Percentiles rank a stretch among this genome's conserved stretches.
Evolutionary conservation across 169 alveolate genomes (phyloP).

Genomic region (Plasmodium berghei): DNA sequence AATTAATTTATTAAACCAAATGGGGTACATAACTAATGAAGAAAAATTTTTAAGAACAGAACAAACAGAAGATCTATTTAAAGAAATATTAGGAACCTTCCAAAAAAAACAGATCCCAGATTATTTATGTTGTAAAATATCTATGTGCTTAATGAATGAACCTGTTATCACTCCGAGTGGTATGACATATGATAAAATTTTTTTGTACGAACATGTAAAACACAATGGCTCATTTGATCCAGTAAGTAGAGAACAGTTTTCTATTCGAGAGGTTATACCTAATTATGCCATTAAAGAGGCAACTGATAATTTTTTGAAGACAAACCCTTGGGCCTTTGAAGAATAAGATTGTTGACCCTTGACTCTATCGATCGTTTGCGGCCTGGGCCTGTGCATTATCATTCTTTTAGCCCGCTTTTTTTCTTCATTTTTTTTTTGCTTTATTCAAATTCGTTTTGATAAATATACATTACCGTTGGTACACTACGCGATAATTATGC

Average conservation of each 20-base stretch:
- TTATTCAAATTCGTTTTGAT: too few species aligned
- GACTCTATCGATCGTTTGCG: too few species aligned
- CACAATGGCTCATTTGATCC: conserved; percentile 89
- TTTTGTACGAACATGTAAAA: conserved; percentile 85
- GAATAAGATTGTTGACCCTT: background rate
- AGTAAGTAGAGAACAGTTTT: conserved; percentile 81
- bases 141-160: conserved; percentile 91
- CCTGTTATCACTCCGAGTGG: conserved; percentile 91
- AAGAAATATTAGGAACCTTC: conserved; percentile 76
- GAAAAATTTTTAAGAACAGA: conserved; percentile 72
- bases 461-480: too few species aligned
- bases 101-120: conserved; percentile 84
- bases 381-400: too few species aligned
- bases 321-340: conserved; percentile 76
- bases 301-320: conserved; percentile 83
- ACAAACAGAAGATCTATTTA: conserved; percentile 79
- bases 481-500: too few species aligned
- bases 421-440: too few species aligned
- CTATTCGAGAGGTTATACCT: conserved; percentile 81
- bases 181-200: conserved; percentile 86
- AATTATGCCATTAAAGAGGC: conserved; percentile 89
- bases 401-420: too few species aligned
- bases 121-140: conserved; percentile 88
- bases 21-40: conserved; percentile 74
- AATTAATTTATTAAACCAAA: conserved; percentile 60